Base-by-base conservation (phyloP, 805 yeast species). In the Suhomyces emberorum region DNA sequence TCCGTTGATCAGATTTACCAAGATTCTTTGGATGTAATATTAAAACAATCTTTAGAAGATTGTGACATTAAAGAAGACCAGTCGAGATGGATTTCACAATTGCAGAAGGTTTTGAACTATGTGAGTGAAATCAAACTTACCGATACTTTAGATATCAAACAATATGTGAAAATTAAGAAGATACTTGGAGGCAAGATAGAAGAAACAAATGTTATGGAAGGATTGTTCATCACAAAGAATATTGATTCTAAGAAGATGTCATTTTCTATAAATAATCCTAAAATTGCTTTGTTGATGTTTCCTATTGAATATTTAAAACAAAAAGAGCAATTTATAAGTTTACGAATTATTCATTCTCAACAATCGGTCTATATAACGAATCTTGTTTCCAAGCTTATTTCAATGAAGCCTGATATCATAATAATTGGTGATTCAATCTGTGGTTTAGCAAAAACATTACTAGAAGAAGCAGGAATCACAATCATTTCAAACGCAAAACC, bases 211-310 rank as follows among this genome's bases (percentile, higher is more conserved):
- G 72, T 76, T 20, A 57, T 91, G 3, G 80, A 83, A 51, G 99
- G 98, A 0, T 60, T 87, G 4, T 83, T 87, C 3, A 88, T 89
- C 58, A 83, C 97, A 0, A 88, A 88, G 46, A 77, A 81, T 12
- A 65, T 89, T 29, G 95, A 96, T 3, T 68, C 85, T 25, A 86
- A 82, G 51, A 57, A 74, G 1, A 95, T 93, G 98, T 76, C 88
- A 0, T 57, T 76, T 4, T 52, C 56, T 16, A 68, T 95, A 6
- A 50, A 54, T 0, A 70, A 76, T 34, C 98, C 99, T 0, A 74
- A 80, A 37, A 83, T 93, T 26, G 78, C 91, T 40, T 67, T 95
- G 12, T 71, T 93, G 4, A 81, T 88, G 70, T 93, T 93, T 51
- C 96, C 97, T 0, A 63, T 93, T 17, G 98, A 89, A 52, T 93